A percentile compares a stretch with the other conserved stretches of the same genome.
Conservation (phyloP, 1,284 basidiomycete genomes). For the Apiotrichum gracile region DNA sequence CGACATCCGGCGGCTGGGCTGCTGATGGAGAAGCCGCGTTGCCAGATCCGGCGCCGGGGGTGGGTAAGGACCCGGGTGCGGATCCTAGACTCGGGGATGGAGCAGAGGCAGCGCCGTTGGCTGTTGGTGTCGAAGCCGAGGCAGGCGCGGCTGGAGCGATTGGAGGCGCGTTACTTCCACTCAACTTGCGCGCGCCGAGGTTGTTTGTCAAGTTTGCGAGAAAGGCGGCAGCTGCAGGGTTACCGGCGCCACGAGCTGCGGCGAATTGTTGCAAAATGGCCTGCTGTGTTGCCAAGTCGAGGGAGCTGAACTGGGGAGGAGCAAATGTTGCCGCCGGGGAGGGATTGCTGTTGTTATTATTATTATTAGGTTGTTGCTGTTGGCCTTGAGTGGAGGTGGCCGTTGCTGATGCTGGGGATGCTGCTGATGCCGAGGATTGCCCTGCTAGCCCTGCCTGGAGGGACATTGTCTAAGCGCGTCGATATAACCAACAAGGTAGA, state of each 20-base stretch:
- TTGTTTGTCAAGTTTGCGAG: slow-evolving; percentile 10
- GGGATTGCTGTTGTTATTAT: neutral
- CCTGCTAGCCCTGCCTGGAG: neutral
- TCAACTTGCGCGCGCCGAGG: too few species aligned
- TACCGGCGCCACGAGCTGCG: slow-evolving; percentile 2
- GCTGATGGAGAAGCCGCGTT: neutral
- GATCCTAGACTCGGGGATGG: too few species aligned
- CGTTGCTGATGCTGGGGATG: slow-evolving; percentile 4
- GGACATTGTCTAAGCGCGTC: neutral
- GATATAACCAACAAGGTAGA: too few species aligned
- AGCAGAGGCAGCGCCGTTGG: neutral
- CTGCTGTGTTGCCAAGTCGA: slow-evolving; percentile 11
- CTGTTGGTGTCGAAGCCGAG: neutral
- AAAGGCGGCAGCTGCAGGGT: slow-evolving; percentile 4
- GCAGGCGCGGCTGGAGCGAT: neutral
- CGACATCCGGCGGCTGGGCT: slow-evolving; percentile 3
- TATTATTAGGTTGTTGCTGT: slow-evolving; percentile 1
- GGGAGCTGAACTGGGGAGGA: neutral
- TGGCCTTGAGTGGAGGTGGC: neutral
- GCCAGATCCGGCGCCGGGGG: neutral
- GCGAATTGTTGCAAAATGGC: slow-evolving; percentile 14
- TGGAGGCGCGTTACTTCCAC: too few species aligned
- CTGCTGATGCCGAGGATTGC: neutral
- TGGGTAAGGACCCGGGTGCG: neutral
- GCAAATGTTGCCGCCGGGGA: neutral